Evolutionary conservation across 768 basidiomycete species (phyloP).

Genomic region (Baorangia bicolor): DNA sequence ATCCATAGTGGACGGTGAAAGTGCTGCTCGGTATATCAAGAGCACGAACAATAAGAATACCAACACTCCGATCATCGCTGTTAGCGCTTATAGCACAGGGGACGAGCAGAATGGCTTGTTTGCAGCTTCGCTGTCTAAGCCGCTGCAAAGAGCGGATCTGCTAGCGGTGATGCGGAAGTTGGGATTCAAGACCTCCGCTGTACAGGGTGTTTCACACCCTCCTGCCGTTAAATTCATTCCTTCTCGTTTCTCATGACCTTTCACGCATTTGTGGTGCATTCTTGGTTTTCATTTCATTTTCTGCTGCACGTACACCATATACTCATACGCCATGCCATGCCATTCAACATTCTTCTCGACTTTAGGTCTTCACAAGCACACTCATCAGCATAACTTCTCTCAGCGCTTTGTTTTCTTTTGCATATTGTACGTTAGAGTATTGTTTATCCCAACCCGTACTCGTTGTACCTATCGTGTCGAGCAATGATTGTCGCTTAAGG

Average conservation of each 20-base stretch:
- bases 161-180: slow-evolving; percentile 79
- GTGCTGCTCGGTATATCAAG: slow-evolving; percentile 95
- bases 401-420: slow-evolving; percentile 28
- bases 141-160: slow-evolving; percentile 84
- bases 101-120: slow-evolving; percentile 74
- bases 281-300: slow-evolving; percentile 30
- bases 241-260: slow-evolving; percentile 28
- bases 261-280: slow-evolving; percentile 21
- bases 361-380: slow-evolving; percentile 27
- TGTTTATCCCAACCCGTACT: slow-evolving; percentile 12
- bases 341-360: slow-evolving; percentile 27
- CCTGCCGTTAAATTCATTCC: slow-evolving; percentile 56
- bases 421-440: slow-evolving; percentile 50
- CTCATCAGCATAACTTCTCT: slow-evolving; percentile 28
- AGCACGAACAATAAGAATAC: slow-evolving; percentile 95
- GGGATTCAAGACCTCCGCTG: slow-evolving; percentile 85
- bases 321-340: slow-evolving; percentile 36
- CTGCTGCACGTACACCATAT: slow-evolving; percentile 31
- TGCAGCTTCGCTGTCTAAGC: slow-evolving; percentile 82
- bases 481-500: not conserved
- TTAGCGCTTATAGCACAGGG: slow-evolving; percentile 81
- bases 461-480: slow-evolving; percentile 11
- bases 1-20: slow-evolving; percentile 83
- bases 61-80: slow-evolving; percentile 87
- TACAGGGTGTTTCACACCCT: slow-evolving; percentile 51